Conservation (phyloP, 2,329 filamentous ascomycete species). For the Colletotrichum liaoningense region DNA sequence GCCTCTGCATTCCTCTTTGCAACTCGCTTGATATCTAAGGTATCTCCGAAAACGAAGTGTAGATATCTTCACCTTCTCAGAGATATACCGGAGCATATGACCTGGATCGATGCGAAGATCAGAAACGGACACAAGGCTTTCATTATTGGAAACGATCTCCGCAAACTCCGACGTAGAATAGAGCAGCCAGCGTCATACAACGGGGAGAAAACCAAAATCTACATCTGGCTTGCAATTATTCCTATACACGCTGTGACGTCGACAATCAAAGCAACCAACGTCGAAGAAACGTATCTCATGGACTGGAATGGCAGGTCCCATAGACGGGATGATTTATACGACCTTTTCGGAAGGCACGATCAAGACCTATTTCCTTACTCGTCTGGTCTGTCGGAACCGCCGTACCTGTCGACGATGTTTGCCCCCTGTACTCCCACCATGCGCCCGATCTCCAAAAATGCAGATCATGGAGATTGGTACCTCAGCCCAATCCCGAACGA, state of each 20-base stretch:
- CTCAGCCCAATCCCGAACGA: background rate
- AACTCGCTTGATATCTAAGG: background rate
- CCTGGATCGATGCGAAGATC: background rate
- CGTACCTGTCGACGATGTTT: background rate
- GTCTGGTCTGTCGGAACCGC: background rate
- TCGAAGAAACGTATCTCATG: background rate
- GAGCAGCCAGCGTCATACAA: background rate
- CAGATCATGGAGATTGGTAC: background rate
- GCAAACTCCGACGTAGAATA: background rate
- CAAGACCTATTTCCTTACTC: background rate
- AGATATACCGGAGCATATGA: background rate
- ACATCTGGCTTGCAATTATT: background rate
- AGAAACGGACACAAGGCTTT: background rate
- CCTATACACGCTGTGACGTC: background rate
- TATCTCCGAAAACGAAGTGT: background rate
- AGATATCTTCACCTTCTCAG: background rate
- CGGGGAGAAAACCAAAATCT: background rate
- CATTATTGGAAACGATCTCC: background rate
- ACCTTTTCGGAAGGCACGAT: background rate
- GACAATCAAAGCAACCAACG: background rate
- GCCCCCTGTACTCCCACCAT: background rate
- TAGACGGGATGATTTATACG: background rate
- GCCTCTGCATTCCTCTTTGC: background rate
- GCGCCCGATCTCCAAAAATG: background rate
- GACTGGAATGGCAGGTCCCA: background rate